Percentiles rank a stretch among this genome's conserved stretches.
Conservation (phyloP, 208 protist species). For the Tritrichomonas foetus region DNA sequence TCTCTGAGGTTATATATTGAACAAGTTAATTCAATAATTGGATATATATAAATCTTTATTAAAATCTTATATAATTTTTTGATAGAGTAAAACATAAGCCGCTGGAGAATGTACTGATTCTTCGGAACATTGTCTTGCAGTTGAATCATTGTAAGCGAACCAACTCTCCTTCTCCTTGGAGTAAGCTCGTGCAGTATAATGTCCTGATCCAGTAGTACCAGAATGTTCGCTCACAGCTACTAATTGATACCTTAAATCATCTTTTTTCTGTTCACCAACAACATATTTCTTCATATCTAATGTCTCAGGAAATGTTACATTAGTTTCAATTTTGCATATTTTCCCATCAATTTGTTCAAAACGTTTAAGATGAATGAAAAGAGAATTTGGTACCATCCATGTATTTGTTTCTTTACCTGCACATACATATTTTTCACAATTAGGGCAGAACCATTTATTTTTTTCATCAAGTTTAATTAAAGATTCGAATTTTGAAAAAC, state of each 20-base stretch:
- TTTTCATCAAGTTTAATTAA: not conserved
- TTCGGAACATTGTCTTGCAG: not conserved
- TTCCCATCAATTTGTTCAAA: not conserved
- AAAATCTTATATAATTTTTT: not conserved
- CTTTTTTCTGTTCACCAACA: too few relatives aligned
- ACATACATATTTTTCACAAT: constrained; percentile 23
- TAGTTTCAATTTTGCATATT: not conserved
- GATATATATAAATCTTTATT: not conserved
- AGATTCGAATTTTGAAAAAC: not conserved
- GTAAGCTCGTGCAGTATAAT: constrained; percentile 34
- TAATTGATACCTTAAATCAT: not conserved
- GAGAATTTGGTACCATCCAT: not conserved
- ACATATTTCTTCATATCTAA: not conserved
- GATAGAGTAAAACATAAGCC: not conserved
- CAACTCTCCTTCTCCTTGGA: too few relatives aligned
- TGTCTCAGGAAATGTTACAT: not conserved
- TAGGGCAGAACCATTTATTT: constrained; percentile 22
- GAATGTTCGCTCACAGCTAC: not conserved
- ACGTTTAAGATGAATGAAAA: not conserved
- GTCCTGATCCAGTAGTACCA: not conserved
- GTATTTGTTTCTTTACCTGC: constrained; percentile 24
- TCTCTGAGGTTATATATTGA: too few relatives aligned
- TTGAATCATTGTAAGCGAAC: not conserved
- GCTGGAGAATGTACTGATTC: not conserved
- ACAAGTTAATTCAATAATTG: not conserved